A percentile compares a stretch with the other conserved stretches of the same genome.
These are phyloP conservation scores for Aureobasidium sp. DNA, from an alignment of 2,329 filamentous ascomycete species.

Conservation along the genomic window DNA sequence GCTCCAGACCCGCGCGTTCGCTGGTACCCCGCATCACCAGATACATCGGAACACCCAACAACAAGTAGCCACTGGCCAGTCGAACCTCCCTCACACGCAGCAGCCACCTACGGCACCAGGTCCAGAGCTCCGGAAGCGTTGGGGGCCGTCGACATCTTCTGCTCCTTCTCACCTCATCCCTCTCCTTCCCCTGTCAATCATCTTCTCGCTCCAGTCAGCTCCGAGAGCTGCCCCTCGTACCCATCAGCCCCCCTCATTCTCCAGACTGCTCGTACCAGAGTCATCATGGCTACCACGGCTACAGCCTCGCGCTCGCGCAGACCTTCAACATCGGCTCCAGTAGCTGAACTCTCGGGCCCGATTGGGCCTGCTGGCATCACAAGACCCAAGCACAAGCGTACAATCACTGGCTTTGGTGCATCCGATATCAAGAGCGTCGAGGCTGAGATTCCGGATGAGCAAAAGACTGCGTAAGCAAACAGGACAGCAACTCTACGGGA, in stretches of 20 bases:
- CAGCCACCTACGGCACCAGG: slow-evolving; percentile 4
- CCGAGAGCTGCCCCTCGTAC: neutral
- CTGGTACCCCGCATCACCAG: slow-evolving; percentile 4
- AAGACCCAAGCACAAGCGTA: slow-evolving; percentile 93
- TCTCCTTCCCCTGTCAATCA: slow-evolving; percentile 9
- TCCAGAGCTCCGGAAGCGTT: slow-evolving; percentile 8
- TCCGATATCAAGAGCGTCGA: slow-evolving; percentile 91
- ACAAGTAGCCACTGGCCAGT: neutral
- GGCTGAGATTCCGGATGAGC: slow-evolving; percentile 80
- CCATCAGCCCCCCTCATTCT: neutral
- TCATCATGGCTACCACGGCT: slow-evolving; percentile 23
- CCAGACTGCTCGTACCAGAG: neutral
- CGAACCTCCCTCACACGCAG: neutral
- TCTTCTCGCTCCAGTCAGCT: neutral
- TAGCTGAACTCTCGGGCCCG: slow-evolving; percentile 78
- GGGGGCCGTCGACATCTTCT: slow-evolving; percentile 4
- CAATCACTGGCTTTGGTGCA: slow-evolving; percentile 87
- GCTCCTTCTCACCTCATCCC: neutral
- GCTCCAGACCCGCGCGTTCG: neutral
- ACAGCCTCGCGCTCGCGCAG: slow-evolving; percentile 62
- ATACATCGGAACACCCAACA: neutral
- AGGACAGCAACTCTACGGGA: neutral
- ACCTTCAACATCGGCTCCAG: slow-evolving; percentile 73
- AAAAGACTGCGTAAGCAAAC: slow-evolving; percentile 68
- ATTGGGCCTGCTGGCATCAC: slow-evolving; percentile 74